Conservation (phyloP, 176 grass and related monocot genomes). For the Eremochloa ophiuroides region DNA sequence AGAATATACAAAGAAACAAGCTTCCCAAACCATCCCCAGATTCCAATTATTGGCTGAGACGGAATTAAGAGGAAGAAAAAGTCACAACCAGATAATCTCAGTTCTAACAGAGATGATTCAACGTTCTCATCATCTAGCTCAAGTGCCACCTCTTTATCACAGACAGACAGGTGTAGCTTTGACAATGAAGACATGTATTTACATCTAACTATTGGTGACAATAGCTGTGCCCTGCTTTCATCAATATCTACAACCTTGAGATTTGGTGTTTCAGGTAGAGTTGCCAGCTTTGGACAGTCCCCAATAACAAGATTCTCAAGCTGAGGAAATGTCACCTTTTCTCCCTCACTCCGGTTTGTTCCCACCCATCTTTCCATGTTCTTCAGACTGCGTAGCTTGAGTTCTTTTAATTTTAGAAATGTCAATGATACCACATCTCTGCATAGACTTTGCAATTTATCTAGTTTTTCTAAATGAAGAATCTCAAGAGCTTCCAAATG, state of each 20-base stretch:
- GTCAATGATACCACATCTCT: background rate
- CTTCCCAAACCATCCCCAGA: background rate
- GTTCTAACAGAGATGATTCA: background rate
- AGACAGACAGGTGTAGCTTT: accelerated
- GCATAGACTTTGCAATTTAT: background rate
- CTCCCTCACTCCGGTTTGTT: background rate
- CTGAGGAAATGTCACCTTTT: background rate
- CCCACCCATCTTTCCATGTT: background rate
- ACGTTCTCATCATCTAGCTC: background rate
- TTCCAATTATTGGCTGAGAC: background rate
- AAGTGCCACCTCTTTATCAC: background rate
- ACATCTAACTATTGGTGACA: background rate
- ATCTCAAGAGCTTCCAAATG: background rate
- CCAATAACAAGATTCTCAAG: no score
- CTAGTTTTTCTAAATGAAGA: conserved; percentile 9
- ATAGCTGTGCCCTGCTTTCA: background rate
- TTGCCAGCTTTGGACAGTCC: conserved; percentile 13
- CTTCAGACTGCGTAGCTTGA: background rate
- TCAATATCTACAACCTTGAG: background rate
- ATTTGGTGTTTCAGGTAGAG: conserved; percentile 4
- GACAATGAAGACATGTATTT: background rate
- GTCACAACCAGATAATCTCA: background rate
- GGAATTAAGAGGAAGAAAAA: background rate
- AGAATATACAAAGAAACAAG: background rate
- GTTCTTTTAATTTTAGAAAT: background rate